Conservation (phyloP, 176 grass and related monocot species). For the Guadua angustifolia region DNA sequence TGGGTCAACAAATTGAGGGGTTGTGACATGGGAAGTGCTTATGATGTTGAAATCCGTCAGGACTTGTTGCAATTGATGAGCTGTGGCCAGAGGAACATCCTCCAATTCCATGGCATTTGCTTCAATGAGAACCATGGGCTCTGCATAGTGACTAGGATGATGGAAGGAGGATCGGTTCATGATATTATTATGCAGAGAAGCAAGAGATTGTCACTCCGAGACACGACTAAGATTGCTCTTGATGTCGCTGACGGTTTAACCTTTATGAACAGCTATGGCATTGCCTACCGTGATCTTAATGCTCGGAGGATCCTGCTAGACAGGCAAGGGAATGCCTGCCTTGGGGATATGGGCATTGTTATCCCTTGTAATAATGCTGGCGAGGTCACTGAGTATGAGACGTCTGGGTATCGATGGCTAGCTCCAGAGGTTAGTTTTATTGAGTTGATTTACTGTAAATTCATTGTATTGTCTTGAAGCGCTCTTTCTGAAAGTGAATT, state of each 20-base stretch:
- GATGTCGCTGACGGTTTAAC: constrained; percentile 81
- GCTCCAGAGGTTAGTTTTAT: constrained; percentile 88
- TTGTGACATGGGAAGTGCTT: constrained; percentile 85
- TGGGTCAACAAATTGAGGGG: constrained; percentile 97
- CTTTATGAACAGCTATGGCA: constrained; percentile 91
- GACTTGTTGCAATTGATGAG: constrained; percentile 97
- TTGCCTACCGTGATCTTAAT: constrained; percentile 87
- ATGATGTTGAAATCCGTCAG: constrained; percentile 86
- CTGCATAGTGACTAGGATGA: constrained; percentile 84
- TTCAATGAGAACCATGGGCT: constrained; percentile 81
- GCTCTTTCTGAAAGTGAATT: constrained; percentile 36
- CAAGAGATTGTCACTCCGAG: constrained; percentile 67
- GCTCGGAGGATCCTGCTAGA: constrained; percentile 81
- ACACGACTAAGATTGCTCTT: constrained; percentile 68
- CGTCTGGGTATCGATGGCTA: constrained; percentile 89
- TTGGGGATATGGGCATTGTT: constrained; percentile 96
- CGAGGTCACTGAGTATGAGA: constrained; percentile 96
- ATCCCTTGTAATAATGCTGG: constrained; percentile 87
- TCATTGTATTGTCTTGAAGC: background rate
- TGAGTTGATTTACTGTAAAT: constrained; percentile 20
- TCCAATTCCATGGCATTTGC: constrained; percentile 90
- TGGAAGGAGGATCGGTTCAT: constrained; percentile 89
- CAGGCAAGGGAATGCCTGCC: constrained; percentile 81
- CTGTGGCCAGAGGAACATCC: constrained; percentile 90
- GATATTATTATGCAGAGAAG: constrained; percentile 72